These are phyloP conservation scores for Camelina laxa DNA, from an alignment of 345 rosid species.

Conservation along the genomic window DNA sequence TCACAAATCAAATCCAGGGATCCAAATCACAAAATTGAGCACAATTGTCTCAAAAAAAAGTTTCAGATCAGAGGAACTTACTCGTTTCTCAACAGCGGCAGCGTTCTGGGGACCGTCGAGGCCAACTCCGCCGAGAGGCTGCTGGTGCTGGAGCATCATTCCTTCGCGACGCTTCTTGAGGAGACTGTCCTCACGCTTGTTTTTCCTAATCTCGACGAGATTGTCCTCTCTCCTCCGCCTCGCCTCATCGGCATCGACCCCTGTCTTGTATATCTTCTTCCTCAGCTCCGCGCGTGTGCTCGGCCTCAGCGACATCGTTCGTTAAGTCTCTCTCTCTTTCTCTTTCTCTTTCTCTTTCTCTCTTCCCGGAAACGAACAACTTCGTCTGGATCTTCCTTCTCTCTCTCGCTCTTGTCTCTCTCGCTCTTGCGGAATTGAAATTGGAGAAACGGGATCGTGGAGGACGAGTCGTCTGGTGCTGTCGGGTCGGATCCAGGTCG, in stretches of 20 bases:
- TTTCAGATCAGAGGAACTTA: constrained; percentile 14
- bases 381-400: constrained; percentile 45
- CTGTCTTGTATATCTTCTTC: constrained; percentile 74
- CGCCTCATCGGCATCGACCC: constrained; percentile 81
- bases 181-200: constrained; percentile 70
- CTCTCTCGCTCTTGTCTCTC: constrained; percentile 25
- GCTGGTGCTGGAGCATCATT: constrained; percentile 58
- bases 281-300: constrained; percentile 64
- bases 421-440: constrained; percentile 24
- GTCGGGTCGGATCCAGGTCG: constrained; percentile 36
- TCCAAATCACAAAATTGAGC: not conserved
- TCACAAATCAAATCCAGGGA: constrained; percentile 24
- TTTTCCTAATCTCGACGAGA: constrained; percentile 80
- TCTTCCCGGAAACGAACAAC: constrained; percentile 8
- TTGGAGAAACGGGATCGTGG: constrained; percentile 41
- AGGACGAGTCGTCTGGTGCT: constrained; percentile 41
- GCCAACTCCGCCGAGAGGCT: constrained; percentile 43
- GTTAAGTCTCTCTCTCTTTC: constrained; percentile 2
- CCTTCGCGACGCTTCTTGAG: constrained; percentile 81
- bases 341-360: not conserved
- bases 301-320: constrained; percentile 66
- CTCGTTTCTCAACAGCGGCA: constrained; percentile 73
- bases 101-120: constrained; percentile 56
- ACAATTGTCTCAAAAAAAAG: not conserved
- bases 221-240: constrained; percentile 77